phyloP scores from a whole-genome alignment of 371 early-diverging fungal species.

The Mortierella sp. region DNA sequence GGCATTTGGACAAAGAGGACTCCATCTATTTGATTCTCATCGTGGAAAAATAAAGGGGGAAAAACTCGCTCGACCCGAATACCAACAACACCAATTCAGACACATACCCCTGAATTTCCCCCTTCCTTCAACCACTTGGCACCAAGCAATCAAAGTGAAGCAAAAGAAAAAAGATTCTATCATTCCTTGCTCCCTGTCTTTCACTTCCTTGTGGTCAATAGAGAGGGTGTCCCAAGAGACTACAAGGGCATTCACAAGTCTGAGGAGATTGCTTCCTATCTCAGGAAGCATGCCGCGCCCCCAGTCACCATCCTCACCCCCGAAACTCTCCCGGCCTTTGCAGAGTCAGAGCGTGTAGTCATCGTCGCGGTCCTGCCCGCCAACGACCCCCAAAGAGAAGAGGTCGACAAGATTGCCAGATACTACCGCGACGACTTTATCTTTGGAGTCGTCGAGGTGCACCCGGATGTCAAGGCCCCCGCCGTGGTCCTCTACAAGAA shows the following conservation, averaged over 20 bases:
- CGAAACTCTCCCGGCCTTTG: constrained; percentile 78
- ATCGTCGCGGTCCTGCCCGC: constrained; percentile 82
- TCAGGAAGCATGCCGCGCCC: constrained; percentile 88
- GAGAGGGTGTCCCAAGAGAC: constrained; percentile 72
- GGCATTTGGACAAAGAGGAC: neutral
- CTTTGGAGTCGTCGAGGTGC: constrained; percentile 76
- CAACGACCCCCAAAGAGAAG: constrained; percentile 65
- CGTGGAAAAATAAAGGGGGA: neutral
- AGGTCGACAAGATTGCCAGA: constrained; percentile 76
- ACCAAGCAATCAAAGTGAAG: neutral
- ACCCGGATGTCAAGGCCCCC: constrained; percentile 70
- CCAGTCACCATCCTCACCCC: constrained; percentile 75
- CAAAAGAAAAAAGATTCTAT: neutral
- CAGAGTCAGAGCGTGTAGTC: constrained; percentile 84
- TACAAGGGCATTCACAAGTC: constrained; percentile 89
- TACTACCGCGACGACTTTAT: constrained; percentile 82
- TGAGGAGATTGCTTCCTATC: constrained; percentile 84
- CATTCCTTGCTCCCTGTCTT: neutral
- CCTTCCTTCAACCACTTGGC: neutral
- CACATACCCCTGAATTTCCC: neutral
- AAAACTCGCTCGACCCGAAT: no score
- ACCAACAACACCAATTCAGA: neutral
- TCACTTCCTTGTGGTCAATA: neutral
- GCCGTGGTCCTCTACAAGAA: constrained; percentile 86
- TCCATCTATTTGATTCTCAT: neutral